Evolutionary conservation across 2,329 filamentous ascomycete species (phyloP).

Genomic region (Ciborinia camelliae): DNA sequence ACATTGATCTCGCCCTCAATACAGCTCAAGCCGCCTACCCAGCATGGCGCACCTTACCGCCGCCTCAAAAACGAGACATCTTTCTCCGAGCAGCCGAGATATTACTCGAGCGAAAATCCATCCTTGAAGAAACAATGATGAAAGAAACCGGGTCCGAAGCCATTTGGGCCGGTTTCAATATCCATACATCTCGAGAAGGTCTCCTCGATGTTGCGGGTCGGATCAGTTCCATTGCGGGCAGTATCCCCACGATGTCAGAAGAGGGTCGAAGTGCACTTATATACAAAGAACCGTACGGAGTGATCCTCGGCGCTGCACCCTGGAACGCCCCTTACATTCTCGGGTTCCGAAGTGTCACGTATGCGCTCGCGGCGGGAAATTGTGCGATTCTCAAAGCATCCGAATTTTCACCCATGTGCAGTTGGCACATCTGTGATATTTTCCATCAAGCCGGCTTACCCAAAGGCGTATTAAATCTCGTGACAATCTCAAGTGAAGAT

Average conservation of each 20-base stretch:
- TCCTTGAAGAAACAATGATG: constrained; percentile 58
- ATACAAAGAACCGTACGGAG: constrained; percentile 73
- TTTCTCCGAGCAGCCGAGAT: constrained; percentile 66
- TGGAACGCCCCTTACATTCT: constrained; percentile 65
- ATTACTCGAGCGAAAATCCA: constrained; percentile 48
- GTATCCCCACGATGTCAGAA: constrained; percentile 40
- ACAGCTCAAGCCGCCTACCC: constrained; percentile 65
- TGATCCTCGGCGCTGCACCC: constrained; percentile 74
- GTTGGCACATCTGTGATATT: constrained; percentile 59
- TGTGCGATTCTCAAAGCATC: constrained; percentile 70
- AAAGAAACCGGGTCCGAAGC: constrained; percentile 47
- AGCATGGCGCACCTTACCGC: constrained; percentile 63
- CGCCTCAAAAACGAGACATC: constrained; percentile 61
- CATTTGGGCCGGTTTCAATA: constrained; percentile 42
- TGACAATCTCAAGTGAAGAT: constrained; percentile 63
- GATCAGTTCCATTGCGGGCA: constrained; percentile 38
- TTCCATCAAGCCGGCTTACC: constrained; percentile 75
- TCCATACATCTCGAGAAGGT: constrained; percentile 39
- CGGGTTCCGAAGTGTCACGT: constrained; percentile 52
- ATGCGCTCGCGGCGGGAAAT: constrained; percentile 74
- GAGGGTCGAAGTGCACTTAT: constrained; percentile 60
- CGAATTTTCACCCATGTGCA: constrained; percentile 62
- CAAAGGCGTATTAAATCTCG: constrained; percentile 67
- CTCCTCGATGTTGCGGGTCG: constrained; percentile 45
- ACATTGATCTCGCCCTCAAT: constrained; percentile 51